These are phyloP conservation scores for Candida tetrigidarum DNA, from an alignment of 1,139 yeast species.

Conservation along the genomic window DNA sequence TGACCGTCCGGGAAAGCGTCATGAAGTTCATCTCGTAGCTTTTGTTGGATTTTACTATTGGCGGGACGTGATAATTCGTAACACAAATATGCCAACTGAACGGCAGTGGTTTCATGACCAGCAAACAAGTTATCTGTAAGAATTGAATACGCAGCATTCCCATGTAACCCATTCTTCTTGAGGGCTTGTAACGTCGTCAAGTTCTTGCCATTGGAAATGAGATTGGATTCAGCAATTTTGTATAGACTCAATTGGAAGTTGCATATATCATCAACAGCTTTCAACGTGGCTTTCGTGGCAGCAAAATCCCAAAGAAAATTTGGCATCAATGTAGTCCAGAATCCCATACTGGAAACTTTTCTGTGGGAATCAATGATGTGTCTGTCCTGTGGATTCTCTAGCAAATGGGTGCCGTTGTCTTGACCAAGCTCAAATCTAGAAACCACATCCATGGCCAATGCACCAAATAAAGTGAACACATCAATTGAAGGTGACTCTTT, in stretches of 20 bases:
- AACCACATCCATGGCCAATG: slow-evolving; percentile 76
- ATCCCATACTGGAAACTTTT: slow-evolving; percentile 64
- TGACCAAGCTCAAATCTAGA: slow-evolving; percentile 64
- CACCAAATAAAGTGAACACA: slow-evolving; percentile 63
- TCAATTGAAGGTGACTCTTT: slow-evolving; percentile 48
- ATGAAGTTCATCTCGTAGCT: slow-evolving; percentile 47
- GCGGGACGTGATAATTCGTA: slow-evolving; percentile 62
- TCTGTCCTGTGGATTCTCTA: slow-evolving; percentile 41
- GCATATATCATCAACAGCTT: slow-evolving; percentile 45
- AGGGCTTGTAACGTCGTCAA: slow-evolving; percentile 40
- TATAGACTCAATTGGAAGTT: slow-evolving; percentile 57
- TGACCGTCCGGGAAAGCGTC: slow-evolving; percentile 32
- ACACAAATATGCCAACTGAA: slow-evolving; percentile 60
- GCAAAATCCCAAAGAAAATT: slow-evolving; percentile 52
- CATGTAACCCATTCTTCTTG: slow-evolving; percentile 35
- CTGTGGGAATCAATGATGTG: slow-evolving; percentile 53
- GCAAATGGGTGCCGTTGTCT: slow-evolving; percentile 45
- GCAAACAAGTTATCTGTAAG: slow-evolving; percentile 55
- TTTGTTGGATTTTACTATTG: slow-evolving; percentile 43
- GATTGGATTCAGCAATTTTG: slow-evolving; percentile 36
- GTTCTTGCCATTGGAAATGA: slow-evolving; percentile 25
- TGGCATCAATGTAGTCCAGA: slow-evolving; percentile 71
- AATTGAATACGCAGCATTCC: slow-evolving; percentile 43
- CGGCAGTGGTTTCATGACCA: slow-evolving; percentile 80
- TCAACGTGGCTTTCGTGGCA: slow-evolving; percentile 42